Percentiles rank a stretch among this genome's conserved stretches.
Conservation (phyloP, 495 filamentous ascomycete genomes). For the Parmelia sp. region DNA sequence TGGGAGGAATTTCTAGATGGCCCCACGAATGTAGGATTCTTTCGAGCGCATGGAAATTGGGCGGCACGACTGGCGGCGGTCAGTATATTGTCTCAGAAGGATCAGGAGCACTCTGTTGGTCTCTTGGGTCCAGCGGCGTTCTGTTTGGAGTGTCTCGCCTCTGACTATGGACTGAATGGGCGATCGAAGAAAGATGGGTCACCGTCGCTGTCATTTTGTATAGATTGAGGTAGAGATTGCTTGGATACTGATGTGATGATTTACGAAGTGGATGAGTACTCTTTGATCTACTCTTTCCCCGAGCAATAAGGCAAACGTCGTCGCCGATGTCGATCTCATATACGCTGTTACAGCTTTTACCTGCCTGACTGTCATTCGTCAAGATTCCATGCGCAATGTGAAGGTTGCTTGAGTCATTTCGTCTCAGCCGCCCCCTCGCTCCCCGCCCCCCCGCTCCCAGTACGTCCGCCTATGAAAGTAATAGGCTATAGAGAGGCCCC, state of each 20-base stretch:
- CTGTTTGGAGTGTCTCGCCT: slow-evolving; percentile 7
- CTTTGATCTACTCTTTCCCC: too few relatives aligned
- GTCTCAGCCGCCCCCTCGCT: too few relatives aligned
- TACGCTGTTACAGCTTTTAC: too few relatives aligned
- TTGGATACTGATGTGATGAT: not conserved
- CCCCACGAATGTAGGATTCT: slow-evolving; percentile 13
- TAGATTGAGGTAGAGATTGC: slow-evolving; percentile 3
- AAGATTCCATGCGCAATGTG: too few relatives aligned
- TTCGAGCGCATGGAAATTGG: slow-evolving; percentile 28
- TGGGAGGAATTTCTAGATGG: slow-evolving; percentile 27
- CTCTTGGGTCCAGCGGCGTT: slow-evolving; percentile 1
- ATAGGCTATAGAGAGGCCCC: too few relatives aligned
- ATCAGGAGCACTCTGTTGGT: slow-evolving; percentile 7
- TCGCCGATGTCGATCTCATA: too few relatives aligned
- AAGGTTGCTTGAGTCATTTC: too few relatives aligned
- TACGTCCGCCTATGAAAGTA: too few relatives aligned
- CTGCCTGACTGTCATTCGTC: too few relatives aligned
- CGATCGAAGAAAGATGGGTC: slow-evolving; percentile 5
- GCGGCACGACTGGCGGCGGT: slow-evolving; percentile 25
- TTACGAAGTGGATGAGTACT: too few relatives aligned
- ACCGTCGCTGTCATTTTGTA: slow-evolving; percentile 10
- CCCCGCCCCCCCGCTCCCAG: too few relatives aligned
- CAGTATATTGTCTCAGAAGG: slow-evolving; percentile 11
- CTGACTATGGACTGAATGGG: not conserved
- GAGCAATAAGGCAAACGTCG: too few relatives aligned